Evolutionary conservation across 2,329 filamentous ascomycete genomes (phyloP).

Genomic region (Raffaelea ambrosiae): DNA sequence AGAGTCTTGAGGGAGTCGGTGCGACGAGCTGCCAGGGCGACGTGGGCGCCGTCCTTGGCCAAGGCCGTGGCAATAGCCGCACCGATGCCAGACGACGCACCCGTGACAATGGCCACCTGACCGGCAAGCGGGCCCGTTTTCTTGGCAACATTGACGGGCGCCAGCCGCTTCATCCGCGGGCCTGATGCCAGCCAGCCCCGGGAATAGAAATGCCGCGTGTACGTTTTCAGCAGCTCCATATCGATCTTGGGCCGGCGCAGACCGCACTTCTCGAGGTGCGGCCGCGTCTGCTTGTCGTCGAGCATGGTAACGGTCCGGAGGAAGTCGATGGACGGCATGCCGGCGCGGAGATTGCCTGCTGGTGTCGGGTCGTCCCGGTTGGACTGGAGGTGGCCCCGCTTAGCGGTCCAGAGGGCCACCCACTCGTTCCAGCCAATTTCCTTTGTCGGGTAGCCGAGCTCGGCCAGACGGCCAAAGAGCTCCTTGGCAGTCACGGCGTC

Average conservation of each 20-base stretch:
- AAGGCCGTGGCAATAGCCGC: constrained; percentile 64
- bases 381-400: constrained; percentile 27
- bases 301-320: constrained; percentile 64
- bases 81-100: constrained; percentile 72
- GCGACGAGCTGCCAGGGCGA: constrained; percentile 65
- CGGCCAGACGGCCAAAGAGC: constrained; percentile 55
- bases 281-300: constrained; percentile 59
- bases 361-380: constrained; percentile 65
- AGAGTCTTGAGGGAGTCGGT: constrained; percentile 59
- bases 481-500: constrained; percentile 56
- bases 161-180: neutral
- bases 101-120: constrained; percentile 67
- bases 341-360: constrained; percentile 68
- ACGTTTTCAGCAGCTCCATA: constrained; percentile 62
- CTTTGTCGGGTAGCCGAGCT: constrained; percentile 63
- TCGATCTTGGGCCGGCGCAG: constrained; percentile 58
- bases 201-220: constrained; percentile 72
- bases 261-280: constrained; percentile 39
- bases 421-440: constrained; percentile 63
- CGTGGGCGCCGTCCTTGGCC: constrained; percentile 60
- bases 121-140: constrained; percentile 54
- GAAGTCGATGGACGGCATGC: constrained; percentile 70
- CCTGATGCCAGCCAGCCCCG: constrained; percentile 61
- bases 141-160: neutral
- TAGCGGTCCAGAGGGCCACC: constrained; percentile 61